Percentiles rank a stretch among this genome's conserved stretches.
phyloP scores from a whole-genome alignment of 306 rosid genomes.

The Ziziphus jujuba region DNA sequence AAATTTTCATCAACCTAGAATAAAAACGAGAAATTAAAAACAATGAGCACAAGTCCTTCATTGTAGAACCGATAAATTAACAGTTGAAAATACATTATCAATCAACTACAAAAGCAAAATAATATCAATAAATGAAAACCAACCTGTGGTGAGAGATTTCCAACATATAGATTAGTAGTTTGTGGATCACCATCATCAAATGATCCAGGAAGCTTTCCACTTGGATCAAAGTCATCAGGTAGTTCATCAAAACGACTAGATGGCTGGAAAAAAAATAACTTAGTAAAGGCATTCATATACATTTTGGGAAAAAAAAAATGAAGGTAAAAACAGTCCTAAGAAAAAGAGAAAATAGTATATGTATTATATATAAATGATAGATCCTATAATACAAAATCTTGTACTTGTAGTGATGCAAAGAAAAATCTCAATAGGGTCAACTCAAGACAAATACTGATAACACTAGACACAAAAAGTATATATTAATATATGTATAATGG shows the following conservation, averaged over 20 bases:
- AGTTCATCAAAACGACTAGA: constrained; percentile 93
- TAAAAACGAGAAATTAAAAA: constrained; percentile 17
- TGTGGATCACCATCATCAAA: constrained; percentile 99
- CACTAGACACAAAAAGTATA: background rate
- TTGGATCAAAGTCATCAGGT: constrained; percentile 96
- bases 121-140: background rate
- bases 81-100: background rate
- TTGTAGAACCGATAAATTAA: constrained; percentile 7
- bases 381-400: background rate
- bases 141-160: constrained; percentile 97
- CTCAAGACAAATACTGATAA: background rate
- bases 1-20: constrained; percentile 96
- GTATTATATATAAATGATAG: background rate
- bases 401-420: background rate
- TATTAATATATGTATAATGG: background rate
- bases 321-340: constrained; percentile 7
- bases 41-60: constrained; percentile 19
- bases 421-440: background rate
- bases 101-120: background rate
- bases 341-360: background rate
- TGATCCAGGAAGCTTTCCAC: constrained; percentile 95
- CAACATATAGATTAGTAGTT: constrained; percentile 97
- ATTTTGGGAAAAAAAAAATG: constrained; percentile 11
- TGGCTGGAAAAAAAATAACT: constrained; percentile 37
- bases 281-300: constrained; percentile 19